Evolutionary conservation across 495 filamentous ascomycete genomes (phyloP), one percentile per base, ranked within the genome.

Genomic region (Alectoria sarmentosa): DNA sequence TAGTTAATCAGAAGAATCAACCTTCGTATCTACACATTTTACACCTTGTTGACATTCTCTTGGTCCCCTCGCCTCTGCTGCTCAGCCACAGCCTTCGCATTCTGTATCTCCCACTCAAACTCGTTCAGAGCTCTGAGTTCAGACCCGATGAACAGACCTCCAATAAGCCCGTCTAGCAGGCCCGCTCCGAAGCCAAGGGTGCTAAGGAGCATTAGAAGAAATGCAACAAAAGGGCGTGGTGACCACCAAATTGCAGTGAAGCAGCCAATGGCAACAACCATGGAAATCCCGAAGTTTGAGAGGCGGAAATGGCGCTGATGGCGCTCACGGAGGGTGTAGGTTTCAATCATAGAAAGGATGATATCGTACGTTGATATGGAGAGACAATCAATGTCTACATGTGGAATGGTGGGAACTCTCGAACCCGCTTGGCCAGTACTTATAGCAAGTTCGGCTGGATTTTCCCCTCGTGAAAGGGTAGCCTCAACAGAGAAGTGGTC

Each of bases 21-120:
- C n/a, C n/a, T n/a, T n/a, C n/a, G n/a, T n/a, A n/a, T n/a, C n/a
- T n/a, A n/a, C n/a, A n/a, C n/a, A n/a, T n/a, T n/a, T n/a, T n/a
- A n/a, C n/a, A n/a, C n/a, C n/a, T n/a, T 64, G 26, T 21, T 52
- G 19, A 56, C 23, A 37, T 39, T 3, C 26, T 37, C 32, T 23
- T 46, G 56, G 8, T 39, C 56, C 32, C 39, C 55, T 38, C 30
- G 13, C 7, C n/a, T 36, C 32, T n/a, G 41, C 21, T n/a, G 49
- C 49, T 67, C 65, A 37, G 66, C 60, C 42, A 58, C 52, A 4
- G 70, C 71, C 66, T 75, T 84, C 41, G 87, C 87, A 76, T 88
- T 94, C 59, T 76, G 75, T 19, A 98, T 86, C 77, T 98, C 95
- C 88, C 91, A 96, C 70, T 94, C 86, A 76, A 97, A 98, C 77